phyloP scores from a whole-genome alignment of 2,329 filamentous ascomycete species.

The Aspergillus niger region DNA sequence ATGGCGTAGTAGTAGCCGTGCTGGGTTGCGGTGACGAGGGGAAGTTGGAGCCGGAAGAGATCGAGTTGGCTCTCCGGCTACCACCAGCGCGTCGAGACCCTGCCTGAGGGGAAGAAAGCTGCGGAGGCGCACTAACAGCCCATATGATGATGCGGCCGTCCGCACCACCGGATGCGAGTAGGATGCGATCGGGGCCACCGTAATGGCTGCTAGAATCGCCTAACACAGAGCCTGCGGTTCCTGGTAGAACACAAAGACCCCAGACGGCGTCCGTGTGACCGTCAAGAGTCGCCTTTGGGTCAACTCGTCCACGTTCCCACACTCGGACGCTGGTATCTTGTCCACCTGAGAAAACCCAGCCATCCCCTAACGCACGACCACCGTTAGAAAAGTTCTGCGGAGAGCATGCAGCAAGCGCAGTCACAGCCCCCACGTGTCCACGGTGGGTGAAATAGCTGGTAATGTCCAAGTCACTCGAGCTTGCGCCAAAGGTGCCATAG shows the following conservation, averaged over 20 bases:
- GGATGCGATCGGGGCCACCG: conserved; percentile 79
- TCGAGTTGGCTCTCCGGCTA: conserved; percentile 83
- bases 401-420: conserved; percentile 83
- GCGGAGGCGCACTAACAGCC: conserved; percentile 89
- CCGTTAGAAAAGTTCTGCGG: conserved; percentile 87
- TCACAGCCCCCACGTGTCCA: conserved; percentile 87
- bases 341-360: conserved; percentile 97
- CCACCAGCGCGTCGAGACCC: conserved; percentile 71
- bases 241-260: conserved; percentile 89
- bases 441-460: conserved; percentile 93
- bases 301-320: conserved; percentile 92
- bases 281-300: conserved; percentile 91
- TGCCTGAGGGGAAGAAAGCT: conserved; percentile 77
- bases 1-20: conserved; percentile 79
- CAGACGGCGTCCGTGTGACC: conserved; percentile 96
- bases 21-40: conserved; percentile 87
- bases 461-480: conserved; percentile 79
- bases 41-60: conserved; percentile 91
- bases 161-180: conserved; percentile 87
- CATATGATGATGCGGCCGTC: conserved; percentile 92
- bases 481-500: conserved; percentile 64
- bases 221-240: conserved; percentile 77
- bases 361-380: conserved; percentile 83
- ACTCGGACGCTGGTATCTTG: conserved; percentile 91
- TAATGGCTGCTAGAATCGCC: conserved; percentile 70